Conservation (phyloP, 208 protist genomes). For the Trypanosoma grayi region DNA sequence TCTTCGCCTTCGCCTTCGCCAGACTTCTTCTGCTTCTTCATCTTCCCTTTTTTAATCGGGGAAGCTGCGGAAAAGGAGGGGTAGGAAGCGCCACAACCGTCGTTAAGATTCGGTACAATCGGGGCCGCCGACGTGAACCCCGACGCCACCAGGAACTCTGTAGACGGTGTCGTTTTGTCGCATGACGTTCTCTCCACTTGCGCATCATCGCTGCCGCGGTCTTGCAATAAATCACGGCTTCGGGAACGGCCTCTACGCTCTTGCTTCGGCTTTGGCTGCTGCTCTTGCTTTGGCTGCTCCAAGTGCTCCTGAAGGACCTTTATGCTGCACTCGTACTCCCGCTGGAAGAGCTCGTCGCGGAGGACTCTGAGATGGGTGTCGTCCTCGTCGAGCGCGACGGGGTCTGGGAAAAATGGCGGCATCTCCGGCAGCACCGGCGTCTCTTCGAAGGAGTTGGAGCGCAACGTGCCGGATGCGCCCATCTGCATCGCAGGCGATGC, state of each 20-base stretch:
- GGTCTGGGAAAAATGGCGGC: slow-evolving; percentile 40
- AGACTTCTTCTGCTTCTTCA: no score
- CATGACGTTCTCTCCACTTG: background rate
- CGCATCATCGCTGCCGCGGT: background rate
- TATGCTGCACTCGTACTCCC: slow-evolving; percentile 25
- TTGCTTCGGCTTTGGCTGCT: background rate
- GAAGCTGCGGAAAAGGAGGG: no score
- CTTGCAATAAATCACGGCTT: background rate
- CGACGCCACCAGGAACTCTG: no score
- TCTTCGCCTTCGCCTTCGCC: no score
- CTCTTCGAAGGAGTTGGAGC: background rate
- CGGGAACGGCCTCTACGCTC: background rate
- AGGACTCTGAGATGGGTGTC: slow-evolving; percentile 16
- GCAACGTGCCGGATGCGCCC: background rate
- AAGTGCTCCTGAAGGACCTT: slow-evolving; percentile 6
- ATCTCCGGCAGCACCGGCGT: slow-evolving; percentile 32
- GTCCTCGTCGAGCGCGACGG: slow-evolving; percentile 19
- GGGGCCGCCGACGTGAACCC: no score
- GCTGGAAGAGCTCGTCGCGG: slow-evolving; percentile 23
- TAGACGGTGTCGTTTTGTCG: background rate
- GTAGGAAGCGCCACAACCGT: no score
- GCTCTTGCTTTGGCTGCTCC: background rate
- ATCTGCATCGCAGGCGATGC: background rate
- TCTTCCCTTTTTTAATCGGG: no score
- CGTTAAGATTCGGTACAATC: no score